Percentiles rank a stretch among this genome's conserved stretches.
phyloP scores from a whole-genome alignment of 2,329 filamentous ascomycete species.

The Colletotrichum eremochloae region DNA sequence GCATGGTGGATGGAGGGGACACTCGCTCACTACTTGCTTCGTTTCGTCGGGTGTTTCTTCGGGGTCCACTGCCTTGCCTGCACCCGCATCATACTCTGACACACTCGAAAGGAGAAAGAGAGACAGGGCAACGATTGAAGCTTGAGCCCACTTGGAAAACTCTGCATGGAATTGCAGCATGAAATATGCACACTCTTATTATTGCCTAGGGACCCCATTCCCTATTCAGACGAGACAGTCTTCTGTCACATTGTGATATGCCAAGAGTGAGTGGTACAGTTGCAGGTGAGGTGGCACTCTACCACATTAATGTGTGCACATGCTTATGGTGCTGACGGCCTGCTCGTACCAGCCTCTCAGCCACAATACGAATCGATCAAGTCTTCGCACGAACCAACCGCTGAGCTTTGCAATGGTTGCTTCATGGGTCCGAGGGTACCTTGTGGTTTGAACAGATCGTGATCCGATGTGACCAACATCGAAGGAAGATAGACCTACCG shows the following conservation, averaged over 20 bases:
- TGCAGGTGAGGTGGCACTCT: slow-evolving; percentile 25
- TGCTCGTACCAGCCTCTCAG: slow-evolving; percentile 21
- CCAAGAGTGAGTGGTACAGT: slow-evolving; percentile 26
- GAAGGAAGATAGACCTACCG: slow-evolving; percentile 30
- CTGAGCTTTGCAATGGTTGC: not conserved
- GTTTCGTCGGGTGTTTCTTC: slow-evolving; percentile 38
- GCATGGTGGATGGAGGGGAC: slow-evolving; percentile 35
- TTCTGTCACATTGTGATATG: slow-evolving; percentile 38
- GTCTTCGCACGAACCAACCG: not conserved
- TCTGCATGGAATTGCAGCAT: slow-evolving; percentile 41
- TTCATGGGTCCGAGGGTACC: not conserved
- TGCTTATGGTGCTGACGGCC: slow-evolving; percentile 20
- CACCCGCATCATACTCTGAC: slow-evolving; percentile 28
- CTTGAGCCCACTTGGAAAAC: slow-evolving; percentile 42
- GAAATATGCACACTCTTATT: slow-evolving; percentile 33
- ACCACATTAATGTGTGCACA: slow-evolving; percentile 13
- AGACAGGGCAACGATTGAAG: slow-evolving; percentile 22
- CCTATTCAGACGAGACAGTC: slow-evolving; percentile 11
- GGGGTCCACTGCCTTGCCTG: slow-evolving; percentile 35
- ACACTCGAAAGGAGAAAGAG: not conserved
- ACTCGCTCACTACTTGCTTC: slow-evolving; percentile 27
- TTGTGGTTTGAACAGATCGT: slow-evolving; percentile 27
- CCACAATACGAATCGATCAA: slow-evolving; percentile 5
- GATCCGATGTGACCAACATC: slow-evolving; percentile 36
- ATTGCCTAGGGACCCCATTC: slow-evolving; percentile 29